Evolutionary conservation across 371 early-diverging fungal genomes (phyloP), one percentile per base, ranked within the genome.

Genomic region (Blakeslea trispora): DNA sequence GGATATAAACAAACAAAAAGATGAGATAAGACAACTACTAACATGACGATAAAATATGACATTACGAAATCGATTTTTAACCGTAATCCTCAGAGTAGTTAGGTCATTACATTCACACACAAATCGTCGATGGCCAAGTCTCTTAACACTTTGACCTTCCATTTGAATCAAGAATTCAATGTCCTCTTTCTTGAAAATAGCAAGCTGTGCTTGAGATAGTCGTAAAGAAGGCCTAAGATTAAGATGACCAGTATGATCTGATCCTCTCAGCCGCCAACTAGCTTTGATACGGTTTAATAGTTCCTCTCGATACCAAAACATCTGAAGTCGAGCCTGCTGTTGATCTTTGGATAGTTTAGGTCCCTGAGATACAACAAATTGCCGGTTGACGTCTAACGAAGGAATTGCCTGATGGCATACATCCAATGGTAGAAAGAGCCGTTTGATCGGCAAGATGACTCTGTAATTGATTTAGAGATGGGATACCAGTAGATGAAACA

Each of bases 231-330:
- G 62, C 22, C 87, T 59, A 42, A 87, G 56, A 50, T 84, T 75
- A 42, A 87, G 64, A 15, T 64, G 60, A 13, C 87, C 87, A 39
- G 70, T 66, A 37, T 81, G 66, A n/a, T 67, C 69, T 0, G 79
- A 76, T 18, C 64, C 53, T 45, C 48, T 35, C 39, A 54, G 59
- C 44, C 50, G 41, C 88, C 88, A 88, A 1, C 62, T 61, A 8
- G 84, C 83, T 6, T 73, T 75, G 14, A 88, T 68, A 15, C 80
- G 72, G 45, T 79, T 66, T 44, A 89, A 57, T 9, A 91, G 53
- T n/a, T 78, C 74, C 56, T 91, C 89, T 45, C 87, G 69, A 56
- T 88, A 88, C 93, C 93, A 93, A 65, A 91, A 93, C 64, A 87
- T 68, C 7, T 82, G 72, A 21, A 85, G 61, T 15, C 84, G 81